Conservation (phyloP, 2,329 filamentous ascomycete species). For the Decorospora gaudefroyi region DNA sequence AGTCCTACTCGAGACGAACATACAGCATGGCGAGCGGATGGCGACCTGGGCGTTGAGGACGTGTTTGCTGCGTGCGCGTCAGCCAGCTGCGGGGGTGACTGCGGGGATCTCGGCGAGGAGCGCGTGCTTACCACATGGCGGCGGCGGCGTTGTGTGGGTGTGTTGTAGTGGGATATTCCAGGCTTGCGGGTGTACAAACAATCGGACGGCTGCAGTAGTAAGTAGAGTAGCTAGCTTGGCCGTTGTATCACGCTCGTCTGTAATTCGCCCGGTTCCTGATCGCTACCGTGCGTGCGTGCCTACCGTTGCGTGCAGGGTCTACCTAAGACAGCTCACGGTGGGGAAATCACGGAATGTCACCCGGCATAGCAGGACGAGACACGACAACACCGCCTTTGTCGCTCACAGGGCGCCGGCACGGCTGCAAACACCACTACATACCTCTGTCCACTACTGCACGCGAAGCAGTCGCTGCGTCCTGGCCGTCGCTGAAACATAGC, state of each 20-base stretch:
- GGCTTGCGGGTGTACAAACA: background rate
- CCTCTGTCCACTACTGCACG: background rate
- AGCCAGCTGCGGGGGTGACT: slow-evolving; percentile 26
- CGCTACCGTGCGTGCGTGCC: slow-evolving; percentile 10
- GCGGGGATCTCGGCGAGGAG: slow-evolving; percentile 19
- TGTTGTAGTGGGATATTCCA: slow-evolving; percentile 1
- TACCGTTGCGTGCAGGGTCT: slow-evolving; percentile 18
- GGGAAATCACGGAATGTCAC: slow-evolving; percentile 11
- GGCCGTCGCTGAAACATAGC: slow-evolving; percentile 32
- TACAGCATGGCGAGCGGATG: slow-evolving; percentile 95
- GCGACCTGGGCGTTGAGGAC: slow-evolving; percentile 96
- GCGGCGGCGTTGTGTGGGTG: slow-evolving; percentile 5
- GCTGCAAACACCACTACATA: background rate
- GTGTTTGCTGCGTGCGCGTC: slow-evolving; percentile 73
- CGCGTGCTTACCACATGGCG: slow-evolving; percentile 36
- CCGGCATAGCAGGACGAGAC: slow-evolving; percentile 7
- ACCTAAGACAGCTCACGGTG: slow-evolving; percentile 8
- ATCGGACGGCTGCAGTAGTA: slow-evolving; percentile 4
- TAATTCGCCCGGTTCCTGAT: slow-evolving; percentile 29
- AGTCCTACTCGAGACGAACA: slow-evolving; percentile 39
- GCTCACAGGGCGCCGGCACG: background rate
- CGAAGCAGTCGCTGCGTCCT: slow-evolving; percentile 1
- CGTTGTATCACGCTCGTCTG: slow-evolving; percentile 1
- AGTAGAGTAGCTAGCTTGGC: slow-evolving; percentile 7
- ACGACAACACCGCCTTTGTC: slow-evolving; percentile 13